Percentiles rank a stretch among this genome's conserved stretches.
phyloP scores from a whole-genome alignment of 345 rosid species.

The Linum tenue region DNA sequence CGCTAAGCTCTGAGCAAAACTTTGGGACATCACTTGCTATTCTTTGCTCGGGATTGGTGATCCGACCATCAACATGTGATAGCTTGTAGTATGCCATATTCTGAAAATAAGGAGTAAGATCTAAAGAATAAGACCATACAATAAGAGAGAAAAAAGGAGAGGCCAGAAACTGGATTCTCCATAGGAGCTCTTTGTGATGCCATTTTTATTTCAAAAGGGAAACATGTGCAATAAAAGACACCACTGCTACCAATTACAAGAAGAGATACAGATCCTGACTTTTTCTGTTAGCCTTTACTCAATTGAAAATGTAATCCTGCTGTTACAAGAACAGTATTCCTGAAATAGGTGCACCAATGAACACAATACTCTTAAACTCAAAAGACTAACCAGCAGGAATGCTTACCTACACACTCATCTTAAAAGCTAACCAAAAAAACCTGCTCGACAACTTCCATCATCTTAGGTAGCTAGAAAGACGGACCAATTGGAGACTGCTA shows the following conservation, averaged over 20 bases:
- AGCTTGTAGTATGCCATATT: slow-evolving; percentile 97
- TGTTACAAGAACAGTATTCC: not conserved
- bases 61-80: slow-evolving; percentile 91
- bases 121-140: not conserved
- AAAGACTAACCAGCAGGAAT: not conserved
- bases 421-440: not conserved
- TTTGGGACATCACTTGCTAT: slow-evolving; percentile 95
- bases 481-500: too few species aligned
- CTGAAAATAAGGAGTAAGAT: slow-evolving; percentile 31
- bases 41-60: slow-evolving; percentile 85
- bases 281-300: not conserved
- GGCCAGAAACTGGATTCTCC: slow-evolving; percentile 1
- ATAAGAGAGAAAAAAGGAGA: slow-evolving; percentile 1
- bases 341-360: not conserved
- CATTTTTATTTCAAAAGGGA: not conserved
- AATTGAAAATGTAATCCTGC: not conserved
- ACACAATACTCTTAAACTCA: not conserved
- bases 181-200: not conserved
- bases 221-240: not conserved
- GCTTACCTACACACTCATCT: not conserved
- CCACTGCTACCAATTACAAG: not conserved
- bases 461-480: not conserved
- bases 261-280: not conserved
- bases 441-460: not conserved
- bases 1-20: slow-evolving; percentile 94